Percentiles rank a stretch among this genome's conserved stretches.
phyloP scores from a whole-genome alignment of 495 filamentous ascomycete species.

The Penicillium ucsense region DNA sequence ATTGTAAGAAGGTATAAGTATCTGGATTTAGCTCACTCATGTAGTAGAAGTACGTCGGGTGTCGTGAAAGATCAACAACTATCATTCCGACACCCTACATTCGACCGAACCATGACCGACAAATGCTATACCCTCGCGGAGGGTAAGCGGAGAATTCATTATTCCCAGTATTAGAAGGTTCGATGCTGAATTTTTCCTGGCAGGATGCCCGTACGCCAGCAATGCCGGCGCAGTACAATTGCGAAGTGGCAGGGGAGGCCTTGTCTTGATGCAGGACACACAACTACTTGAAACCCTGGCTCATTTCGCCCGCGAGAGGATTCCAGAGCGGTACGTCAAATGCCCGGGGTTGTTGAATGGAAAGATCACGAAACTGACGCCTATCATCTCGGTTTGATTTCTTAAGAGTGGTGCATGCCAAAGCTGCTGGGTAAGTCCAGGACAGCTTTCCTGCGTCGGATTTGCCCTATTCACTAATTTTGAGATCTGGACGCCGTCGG shows the following conservation, averaged over 20 bases:
- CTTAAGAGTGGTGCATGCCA: slow-evolving; percentile 47
- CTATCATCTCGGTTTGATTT: neutral
- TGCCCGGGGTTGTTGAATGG: neutral
- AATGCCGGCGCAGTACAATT: slow-evolving; percentile 21
- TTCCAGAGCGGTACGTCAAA: slow-evolving; percentile 28
- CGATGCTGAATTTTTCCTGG: neutral
- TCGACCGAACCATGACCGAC: neutral
- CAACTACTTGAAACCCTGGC: slow-evolving; percentile 39
- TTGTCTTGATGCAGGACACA: slow-evolving; percentile 24
- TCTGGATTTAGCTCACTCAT: no score
- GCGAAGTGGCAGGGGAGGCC: slow-evolving; percentile 19
- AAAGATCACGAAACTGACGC: neutral
- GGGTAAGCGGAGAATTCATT: neutral
- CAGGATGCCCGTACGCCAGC: slow-evolving; percentile 17
- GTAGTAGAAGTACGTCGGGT: no score
- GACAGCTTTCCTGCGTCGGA: neutral
- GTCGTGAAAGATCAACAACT: no score
- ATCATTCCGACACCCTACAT: no score
- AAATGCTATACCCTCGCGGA: slow-evolving; percentile 5
- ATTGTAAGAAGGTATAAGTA: no score
- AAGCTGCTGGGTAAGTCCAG: slow-evolving; percentile 32
- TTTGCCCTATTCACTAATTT: neutral
- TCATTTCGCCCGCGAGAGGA: slow-evolving; percentile 50
- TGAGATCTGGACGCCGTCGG: neutral
- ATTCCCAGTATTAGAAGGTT: neutral